Conservation (phyloP, 2,329 filamentous ascomycete genomes). For the Cercospora sp. region DNA sequence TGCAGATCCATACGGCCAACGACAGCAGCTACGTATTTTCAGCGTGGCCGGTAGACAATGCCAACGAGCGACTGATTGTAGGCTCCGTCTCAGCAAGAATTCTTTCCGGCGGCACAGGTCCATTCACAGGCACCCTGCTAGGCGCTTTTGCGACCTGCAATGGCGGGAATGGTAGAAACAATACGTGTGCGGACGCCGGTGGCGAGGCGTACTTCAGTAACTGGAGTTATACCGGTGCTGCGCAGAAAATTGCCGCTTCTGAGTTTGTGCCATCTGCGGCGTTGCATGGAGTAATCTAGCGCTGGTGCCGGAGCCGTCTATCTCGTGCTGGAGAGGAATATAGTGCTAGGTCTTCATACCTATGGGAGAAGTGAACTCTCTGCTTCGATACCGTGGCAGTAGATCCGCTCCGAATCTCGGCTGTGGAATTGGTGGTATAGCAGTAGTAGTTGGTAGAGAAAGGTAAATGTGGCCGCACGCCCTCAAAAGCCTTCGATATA, state of each 20-base stretch:
- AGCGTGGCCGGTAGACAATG: conserved; percentile 5
- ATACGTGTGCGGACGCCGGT: conserved; percentile 41
- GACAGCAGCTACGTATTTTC: conserved; percentile 9
- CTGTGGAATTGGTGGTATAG: not conserved
- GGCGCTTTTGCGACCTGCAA: conserved; percentile 58
- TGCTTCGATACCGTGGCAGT: not conserved
- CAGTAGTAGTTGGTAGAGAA: not conserved
- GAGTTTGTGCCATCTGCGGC: conserved; percentile 1
- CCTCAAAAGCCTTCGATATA: not conserved
- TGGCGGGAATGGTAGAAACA: conserved; percentile 28
- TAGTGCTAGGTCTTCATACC: not conserved
- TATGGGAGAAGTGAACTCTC: not conserved
- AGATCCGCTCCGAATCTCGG: not conserved
- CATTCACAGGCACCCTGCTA: conserved; percentile 45
- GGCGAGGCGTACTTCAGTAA: conserved; percentile 51
- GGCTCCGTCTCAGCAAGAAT: conserved; percentile 36
- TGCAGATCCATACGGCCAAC: conserved; percentile 14
- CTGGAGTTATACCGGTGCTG: conserved; percentile 51
- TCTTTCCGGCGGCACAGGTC: conserved; percentile 41
- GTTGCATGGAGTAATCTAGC: conserved; percentile 7
- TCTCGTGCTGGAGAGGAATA: not conserved
- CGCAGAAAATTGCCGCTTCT: conserved; percentile 29
- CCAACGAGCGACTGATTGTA: conserved; percentile 20
- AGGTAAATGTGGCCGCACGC: not conserved
- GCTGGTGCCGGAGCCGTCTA: not conserved